phyloP scores from a whole-genome alignment of 1,139 yeast genomes.

The Debaryomyces psychrophilus region DNA sequence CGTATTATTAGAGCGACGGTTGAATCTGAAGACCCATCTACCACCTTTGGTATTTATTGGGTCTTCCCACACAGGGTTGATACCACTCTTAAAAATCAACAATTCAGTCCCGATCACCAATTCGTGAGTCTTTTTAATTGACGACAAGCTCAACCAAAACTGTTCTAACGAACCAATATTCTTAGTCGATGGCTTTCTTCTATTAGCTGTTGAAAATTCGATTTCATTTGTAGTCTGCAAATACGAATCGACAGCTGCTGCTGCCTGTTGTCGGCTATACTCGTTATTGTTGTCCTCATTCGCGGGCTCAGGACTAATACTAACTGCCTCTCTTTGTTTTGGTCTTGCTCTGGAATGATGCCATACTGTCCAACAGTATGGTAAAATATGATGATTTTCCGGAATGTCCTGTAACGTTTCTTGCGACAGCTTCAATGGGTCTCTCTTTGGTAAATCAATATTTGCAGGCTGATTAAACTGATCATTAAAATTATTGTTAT shows the following conservation, averaged over 20 bases:
- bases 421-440: constrained; percentile 36
- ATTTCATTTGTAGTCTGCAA: constrained; percentile 47
- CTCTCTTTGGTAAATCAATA: constrained; percentile 38
- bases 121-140: constrained; percentile 50
- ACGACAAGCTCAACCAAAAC: constrained; percentile 58
- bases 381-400: constrained; percentile 42
- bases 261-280: constrained; percentile 10
- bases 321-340: constrained; percentile 15
- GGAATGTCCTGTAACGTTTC: constrained; percentile 37
- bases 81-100: constrained; percentile 63
- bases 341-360: constrained; percentile 42
- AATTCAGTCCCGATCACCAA: constrained; percentile 60
- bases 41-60: constrained; percentile 67
- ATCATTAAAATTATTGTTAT: constrained; percentile 9
- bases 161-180: constrained; percentile 60
- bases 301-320: constrained; percentile 7
- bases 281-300: constrained; percentile 19
- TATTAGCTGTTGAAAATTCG: constrained; percentile 30
- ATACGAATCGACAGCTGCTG: constrained; percentile 42
- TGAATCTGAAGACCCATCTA: constrained; percentile 63
- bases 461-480: constrained; percentile 20
- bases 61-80: constrained; percentile 75
- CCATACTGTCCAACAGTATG: constrained; percentile 56
- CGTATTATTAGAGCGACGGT: constrained; percentile 28
- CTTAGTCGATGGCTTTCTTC: constrained; percentile 27